Base-by-base conservation (phyloP, 1,284 basidiomycete species). In the Tilletia setariae region DNA sequence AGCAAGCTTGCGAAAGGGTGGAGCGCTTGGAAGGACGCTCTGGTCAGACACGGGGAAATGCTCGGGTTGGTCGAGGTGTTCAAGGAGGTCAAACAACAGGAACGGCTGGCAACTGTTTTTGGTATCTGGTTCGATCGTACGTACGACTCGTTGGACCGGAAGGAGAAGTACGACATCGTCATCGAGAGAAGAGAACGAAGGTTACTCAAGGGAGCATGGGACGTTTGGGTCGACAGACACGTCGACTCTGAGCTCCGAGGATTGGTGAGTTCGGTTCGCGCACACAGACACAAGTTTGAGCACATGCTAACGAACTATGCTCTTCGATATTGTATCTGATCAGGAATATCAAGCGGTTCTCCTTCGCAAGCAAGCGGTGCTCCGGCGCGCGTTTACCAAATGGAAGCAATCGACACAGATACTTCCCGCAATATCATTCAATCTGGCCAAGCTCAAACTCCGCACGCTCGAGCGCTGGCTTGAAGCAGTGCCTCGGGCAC, bases 321-420 rank as follows among this genome's bases (percentile, higher is more conserved):
- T 19, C 46, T 49, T n/a, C 19, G 6, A 49, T 23, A 3, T 49
- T 49, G 35, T 11, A 6, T 40, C 35, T 40, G 6, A 40, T 15
- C 49, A 59, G 56, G 56, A 61, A 15, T 61, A 61, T 9, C 28
- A 61, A 21, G 56, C 56, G 8, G 56, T 61, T 2, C 56, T 61
- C 3, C 15, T 61, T 4, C 25, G 56, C 25, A 61, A 61, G 32
- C 25, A 30, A 30, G 56, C 56, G 13, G 56, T 61, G 56, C 28
- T 61, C 25, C 32, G n/a, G 9, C 56, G 56, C 2, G 56, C 56
- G 7, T 61, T 61, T 19, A 15, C 13, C 0, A 3, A 30, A 3
- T 61, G 56, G 56, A 53, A 53, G 23, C 53, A 23, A 59, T 59
- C 53, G 9, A 59, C 56, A 28, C 56, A 61, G 28, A 35, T 30